Evolutionary conservation across 306 rosid genomes (phyloP).

Genomic region (Begonia fuchsioides): DNA sequence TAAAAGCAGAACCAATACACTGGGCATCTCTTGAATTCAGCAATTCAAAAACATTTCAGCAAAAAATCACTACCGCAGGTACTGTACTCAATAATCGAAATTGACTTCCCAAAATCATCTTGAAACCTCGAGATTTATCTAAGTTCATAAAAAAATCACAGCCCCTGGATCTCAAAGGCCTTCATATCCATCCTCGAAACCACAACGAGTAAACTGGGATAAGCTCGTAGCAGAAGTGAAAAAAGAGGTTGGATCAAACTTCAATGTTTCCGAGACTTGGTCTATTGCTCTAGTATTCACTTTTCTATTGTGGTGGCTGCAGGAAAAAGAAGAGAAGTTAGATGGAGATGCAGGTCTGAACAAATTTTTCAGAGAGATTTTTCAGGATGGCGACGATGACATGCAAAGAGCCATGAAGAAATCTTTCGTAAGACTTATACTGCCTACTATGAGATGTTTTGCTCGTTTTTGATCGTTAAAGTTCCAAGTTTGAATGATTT

Average conservation of each 20-base stretch:
- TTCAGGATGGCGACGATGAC: slow-evolving; percentile 88
- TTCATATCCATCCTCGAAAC: slow-evolving; percentile 77
- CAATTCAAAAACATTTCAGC: slow-evolving; percentile 22
- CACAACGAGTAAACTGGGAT: slow-evolving; percentile 64
- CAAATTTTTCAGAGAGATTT: slow-evolving; percentile 81
- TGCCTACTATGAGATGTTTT: neutral
- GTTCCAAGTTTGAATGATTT: neutral
- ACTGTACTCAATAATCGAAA: too few species aligned
- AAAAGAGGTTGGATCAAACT: slow-evolving; percentile 49
- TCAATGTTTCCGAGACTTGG: too few species aligned
- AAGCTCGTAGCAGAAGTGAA: slow-evolving; percentile 78
- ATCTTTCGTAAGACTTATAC: slow-evolving; percentile 57
- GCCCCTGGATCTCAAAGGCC: slow-evolving; percentile 35
- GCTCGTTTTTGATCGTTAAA: neutral
- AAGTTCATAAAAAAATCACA: slow-evolving; percentile 16
- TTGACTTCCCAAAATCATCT: too few species aligned
- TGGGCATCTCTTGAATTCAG: slow-evolving; percentile 66
- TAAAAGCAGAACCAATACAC: slow-evolving; percentile 39
- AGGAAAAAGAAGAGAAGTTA: slow-evolving; percentile 94
- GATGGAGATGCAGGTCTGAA: slow-evolving; percentile 94
- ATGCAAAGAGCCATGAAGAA: slow-evolving; percentile 84
- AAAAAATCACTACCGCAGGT: slow-evolving; percentile 35
- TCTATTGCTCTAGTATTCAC: neutral
- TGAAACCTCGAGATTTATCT: too few species aligned
- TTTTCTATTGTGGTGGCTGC: slow-evolving; percentile 9